phyloP scores from a whole-genome alignment of 2,329 filamentous ascomycete genomes.

The Phialophora tarda region DNA sequence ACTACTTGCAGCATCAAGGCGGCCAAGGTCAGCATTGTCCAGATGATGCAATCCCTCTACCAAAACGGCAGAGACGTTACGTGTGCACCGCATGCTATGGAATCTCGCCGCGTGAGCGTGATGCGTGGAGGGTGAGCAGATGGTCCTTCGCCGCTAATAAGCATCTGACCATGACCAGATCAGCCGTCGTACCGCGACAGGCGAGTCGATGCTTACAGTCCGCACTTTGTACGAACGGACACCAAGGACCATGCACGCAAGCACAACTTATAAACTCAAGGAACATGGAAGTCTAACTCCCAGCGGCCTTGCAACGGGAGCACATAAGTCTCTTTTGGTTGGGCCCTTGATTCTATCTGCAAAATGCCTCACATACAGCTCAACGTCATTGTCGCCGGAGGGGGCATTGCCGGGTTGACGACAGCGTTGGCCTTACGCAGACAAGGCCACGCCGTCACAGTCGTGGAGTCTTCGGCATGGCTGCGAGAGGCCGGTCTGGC shows the following conservation, averaged over 20 bases:
- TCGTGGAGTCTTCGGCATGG: conserved; percentile 42
- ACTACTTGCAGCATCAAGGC: not conserved
- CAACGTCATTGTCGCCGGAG: conserved; percentile 40
- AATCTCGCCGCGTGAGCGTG: not conserved
- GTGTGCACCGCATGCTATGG: not conserved
- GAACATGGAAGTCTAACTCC: not conserved
- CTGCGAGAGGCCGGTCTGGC: conserved; percentile 43
- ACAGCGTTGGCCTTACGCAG: conserved; percentile 58
- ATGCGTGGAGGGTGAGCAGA: not conserved
- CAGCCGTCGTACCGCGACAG: not conserved
- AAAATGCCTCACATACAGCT: conserved; percentile 6
- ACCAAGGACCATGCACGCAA: not conserved
- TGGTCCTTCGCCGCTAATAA: not conserved
- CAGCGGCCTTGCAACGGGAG: not conserved
- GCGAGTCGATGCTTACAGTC: not conserved
- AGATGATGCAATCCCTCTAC: not conserved
- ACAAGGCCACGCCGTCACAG: conserved; percentile 56
- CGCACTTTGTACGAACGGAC: not conserved
- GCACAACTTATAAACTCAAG: not conserved
- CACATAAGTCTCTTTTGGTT: not conserved
- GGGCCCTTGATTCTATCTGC: not conserved
- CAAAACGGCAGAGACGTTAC: not conserved
- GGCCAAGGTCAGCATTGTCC: not conserved
- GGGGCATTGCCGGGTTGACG: conserved; percentile 45
- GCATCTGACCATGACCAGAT: not conserved